Evolutionary conservation across 805 yeast genomes (phyloP).

Genomic region (Candida verbasci): DNA sequence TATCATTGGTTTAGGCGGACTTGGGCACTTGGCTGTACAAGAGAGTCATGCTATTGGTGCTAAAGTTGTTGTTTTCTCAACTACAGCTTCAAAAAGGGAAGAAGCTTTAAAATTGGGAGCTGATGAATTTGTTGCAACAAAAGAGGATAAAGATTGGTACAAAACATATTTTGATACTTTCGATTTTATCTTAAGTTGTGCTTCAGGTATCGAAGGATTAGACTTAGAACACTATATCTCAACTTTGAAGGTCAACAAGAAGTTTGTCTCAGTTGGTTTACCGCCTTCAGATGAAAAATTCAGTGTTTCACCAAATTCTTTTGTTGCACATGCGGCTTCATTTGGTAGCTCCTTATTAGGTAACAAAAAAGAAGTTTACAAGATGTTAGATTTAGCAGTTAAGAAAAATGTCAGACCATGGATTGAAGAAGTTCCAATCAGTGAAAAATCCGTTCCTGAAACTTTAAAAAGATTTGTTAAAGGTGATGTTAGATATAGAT

Average conservation of each 20-base stretch:
- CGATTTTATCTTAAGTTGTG: conserved; percentile 49
- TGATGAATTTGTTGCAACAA: conserved; percentile 43
- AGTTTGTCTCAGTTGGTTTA: conserved; percentile 62
- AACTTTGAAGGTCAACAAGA: conserved; percentile 53
- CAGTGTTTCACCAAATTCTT: conserved; percentile 46
- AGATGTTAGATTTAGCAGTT: conserved; percentile 62
- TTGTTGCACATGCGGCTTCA: conserved; percentile 46
- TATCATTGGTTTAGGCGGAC: conserved; percentile 62
- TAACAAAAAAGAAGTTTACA: conserved; percentile 58
- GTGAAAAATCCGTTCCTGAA: conserved; percentile 47
- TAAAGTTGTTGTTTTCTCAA: conserved; percentile 47
- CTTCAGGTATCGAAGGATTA: conserved; percentile 26
- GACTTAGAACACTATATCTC: conserved; percentile 26
- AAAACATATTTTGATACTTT: conserved; percentile 25
- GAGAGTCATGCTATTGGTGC: conserved; percentile 62
- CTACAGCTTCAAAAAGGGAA: conserved; percentile 26
- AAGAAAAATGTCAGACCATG: conserved; percentile 56
- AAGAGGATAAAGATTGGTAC: conserved; percentile 42
- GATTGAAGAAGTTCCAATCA: conserved; percentile 56
- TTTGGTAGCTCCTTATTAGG: conserved; percentile 61
- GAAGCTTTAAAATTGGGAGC: conserved; percentile 30
- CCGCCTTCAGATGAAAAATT: conserved; percentile 46
- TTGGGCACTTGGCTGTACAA: conserved; percentile 60
- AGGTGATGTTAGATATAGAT: conserved; percentile 62
- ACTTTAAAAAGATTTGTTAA: conserved; percentile 51